Evolutionary conservation across 495 filamentous ascomycete species (phyloP).

Genomic region (Parachaetomium inaequale): DNA sequence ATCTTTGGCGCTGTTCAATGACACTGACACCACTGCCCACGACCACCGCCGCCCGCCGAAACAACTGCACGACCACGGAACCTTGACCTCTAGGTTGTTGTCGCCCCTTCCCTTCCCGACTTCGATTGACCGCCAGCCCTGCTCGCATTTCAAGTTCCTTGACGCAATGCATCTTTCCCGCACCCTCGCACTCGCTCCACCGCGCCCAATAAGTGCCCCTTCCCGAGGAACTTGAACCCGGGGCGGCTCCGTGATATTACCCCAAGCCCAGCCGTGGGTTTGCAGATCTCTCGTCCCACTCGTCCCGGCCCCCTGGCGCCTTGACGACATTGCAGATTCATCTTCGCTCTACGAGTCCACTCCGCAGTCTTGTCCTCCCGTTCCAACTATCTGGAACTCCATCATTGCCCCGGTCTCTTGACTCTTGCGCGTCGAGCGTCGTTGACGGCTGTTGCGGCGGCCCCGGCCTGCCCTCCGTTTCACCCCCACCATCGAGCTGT

Average conservation of each 20-base stretch:
- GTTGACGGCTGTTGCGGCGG: not conserved
- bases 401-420: not conserved
- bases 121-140: not conserved
- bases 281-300: constrained; percentile 15
- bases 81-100: not conserved
- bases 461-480: not conserved
- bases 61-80: not conserved
- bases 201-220: not conserved
- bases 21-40: constrained; percentile 16
- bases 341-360: not conserved
- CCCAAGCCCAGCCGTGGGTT: not conserved
- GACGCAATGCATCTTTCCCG: not conserved
- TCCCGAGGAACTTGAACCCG: not conserved
- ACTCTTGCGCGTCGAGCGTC: not conserved
- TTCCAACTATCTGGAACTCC: not conserved
- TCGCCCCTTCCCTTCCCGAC: not conserved
- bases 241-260: constrained; percentile 2
- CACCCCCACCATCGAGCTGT: not conserved
- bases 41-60: not conserved
- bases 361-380: not conserved
- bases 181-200: not conserved
- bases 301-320: constrained; percentile 3
- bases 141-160: not conserved
- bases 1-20: constrained; percentile 12
- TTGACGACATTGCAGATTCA: constrained; percentile 8